phyloP scores from a whole-genome alignment of 495 filamentous ascomycete species.

The Choiromyces venosus region DNA sequence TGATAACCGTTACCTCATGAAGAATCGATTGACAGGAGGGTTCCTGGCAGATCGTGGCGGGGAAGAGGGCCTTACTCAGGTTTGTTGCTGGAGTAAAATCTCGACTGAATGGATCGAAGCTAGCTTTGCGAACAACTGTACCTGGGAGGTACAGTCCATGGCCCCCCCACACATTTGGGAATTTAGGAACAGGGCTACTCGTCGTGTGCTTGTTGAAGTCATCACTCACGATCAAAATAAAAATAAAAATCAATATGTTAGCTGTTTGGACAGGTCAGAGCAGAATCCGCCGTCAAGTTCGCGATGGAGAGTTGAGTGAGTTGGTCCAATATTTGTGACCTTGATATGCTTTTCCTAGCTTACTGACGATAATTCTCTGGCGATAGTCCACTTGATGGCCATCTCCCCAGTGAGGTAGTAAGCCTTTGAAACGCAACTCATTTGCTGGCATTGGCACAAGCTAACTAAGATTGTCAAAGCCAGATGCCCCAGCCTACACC shows the following conservation, averaged over 20 bases:
- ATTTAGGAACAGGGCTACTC: not conserved
- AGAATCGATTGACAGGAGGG: not conserved
- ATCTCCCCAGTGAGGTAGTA: not conserved
- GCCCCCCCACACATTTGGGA: not conserved
- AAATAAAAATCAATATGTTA: not conserved
- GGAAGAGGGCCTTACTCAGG: not conserved
- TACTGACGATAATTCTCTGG: not conserved
- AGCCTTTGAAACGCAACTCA: not conserved
- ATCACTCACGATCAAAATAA: too few relatives aligned
- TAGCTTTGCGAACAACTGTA: not conserved
- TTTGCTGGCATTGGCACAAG: not conserved
- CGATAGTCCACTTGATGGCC: not conserved
- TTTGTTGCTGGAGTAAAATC: not conserved
- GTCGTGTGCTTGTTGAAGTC: not conserved
- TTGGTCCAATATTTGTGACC: not conserved
- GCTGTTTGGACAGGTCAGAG: not conserved
- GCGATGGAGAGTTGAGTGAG: not conserved
- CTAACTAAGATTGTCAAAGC: not conserved
- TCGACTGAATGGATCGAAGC: not conserved
- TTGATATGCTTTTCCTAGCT: not conserved
- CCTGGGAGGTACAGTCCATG: not conserved
- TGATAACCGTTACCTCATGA: not conserved
- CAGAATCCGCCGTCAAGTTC: too few relatives aligned
- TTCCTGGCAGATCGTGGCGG: not conserved
- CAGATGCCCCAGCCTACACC: not conserved